phyloP scores from a whole-genome alignment of 2,329 filamentous ascomycete species.

The Alternaria infectoria region DNA sequence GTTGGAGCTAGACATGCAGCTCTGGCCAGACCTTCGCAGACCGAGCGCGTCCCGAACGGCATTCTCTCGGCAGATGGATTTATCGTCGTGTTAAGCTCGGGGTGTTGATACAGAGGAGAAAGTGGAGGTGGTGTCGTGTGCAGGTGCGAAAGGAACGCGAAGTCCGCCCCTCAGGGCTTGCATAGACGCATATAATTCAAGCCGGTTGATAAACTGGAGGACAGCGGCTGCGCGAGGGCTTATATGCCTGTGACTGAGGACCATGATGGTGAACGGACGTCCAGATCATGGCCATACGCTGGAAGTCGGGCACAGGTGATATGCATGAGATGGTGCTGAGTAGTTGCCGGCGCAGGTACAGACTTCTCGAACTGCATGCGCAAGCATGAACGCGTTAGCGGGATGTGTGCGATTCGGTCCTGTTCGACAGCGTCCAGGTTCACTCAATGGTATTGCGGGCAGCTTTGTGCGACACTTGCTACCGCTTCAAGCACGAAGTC shows the following conservation, averaged over 20 bases:
- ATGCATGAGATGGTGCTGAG: neutral
- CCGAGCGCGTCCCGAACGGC: slow-evolving; percentile 1
- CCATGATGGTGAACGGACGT: slow-evolving; percentile 24
- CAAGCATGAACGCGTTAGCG: neutral
- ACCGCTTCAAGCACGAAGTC: neutral
- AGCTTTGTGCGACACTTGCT: neutral
- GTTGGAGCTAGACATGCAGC: slow-evolving; percentile 16
- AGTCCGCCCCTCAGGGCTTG: neutral
- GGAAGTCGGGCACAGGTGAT: neutral
- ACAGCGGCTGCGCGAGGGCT: slow-evolving; percentile 1
- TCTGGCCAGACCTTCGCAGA: slow-evolving; percentile 13
- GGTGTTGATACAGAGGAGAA: neutral
- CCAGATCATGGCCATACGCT: neutral
- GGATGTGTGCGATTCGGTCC: neutral
- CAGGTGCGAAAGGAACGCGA: neutral
- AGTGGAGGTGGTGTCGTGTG: neutral
- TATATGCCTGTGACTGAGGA: slow-evolving; percentile 23
- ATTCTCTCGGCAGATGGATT: slow-evolving; percentile 4
- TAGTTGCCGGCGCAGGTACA: slow-evolving; percentile 12
- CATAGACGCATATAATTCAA: neutral
- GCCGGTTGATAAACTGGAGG: neutral
- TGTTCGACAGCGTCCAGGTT: neutral
- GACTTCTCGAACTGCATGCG: neutral
- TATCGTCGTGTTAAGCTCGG: neutral
- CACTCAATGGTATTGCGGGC: neutral